Conservation (phyloP, 768 basidiomycete species). For the Hericium coralloides region DNA sequence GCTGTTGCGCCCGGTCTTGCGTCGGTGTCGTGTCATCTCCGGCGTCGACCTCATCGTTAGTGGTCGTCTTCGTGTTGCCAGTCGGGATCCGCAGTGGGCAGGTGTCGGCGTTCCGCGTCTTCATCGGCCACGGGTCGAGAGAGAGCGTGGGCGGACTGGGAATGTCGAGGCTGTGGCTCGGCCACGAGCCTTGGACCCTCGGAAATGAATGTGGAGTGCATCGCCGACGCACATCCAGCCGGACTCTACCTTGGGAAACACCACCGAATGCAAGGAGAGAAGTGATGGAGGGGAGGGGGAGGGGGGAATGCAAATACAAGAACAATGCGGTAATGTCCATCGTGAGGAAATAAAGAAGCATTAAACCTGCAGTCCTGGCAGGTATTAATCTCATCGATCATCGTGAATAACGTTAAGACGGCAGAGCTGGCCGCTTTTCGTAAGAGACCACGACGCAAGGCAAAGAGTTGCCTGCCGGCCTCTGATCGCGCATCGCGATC, state of each 20-base stretch:
- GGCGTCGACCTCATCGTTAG: conserved; percentile 43
- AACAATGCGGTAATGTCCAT: conserved; percentile 13
- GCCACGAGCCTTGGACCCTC: conserved; percentile 9
- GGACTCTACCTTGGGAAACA: conserved; percentile 8
- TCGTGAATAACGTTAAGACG: conserved; percentile 9
- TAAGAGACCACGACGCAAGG: conserved; percentile 11
- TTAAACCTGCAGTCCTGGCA: conserved; percentile 15
- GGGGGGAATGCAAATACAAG: conserved; percentile 8
- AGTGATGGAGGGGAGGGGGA: conserved; percentile 1
- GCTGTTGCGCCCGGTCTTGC: conserved; percentile 55
- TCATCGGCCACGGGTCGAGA: conserved; percentile 11
- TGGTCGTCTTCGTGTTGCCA: conserved; percentile 41
- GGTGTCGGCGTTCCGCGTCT: conserved; percentile 5
- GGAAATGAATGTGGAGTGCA: conserved; percentile 10
- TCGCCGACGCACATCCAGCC: conserved; percentile 15
- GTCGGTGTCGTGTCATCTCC: conserved; percentile 50
- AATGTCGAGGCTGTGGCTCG: conserved; percentile 8
- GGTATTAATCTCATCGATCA: conserved; percentile 15
- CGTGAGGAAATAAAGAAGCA: conserved; percentile 9
- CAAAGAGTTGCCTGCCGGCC: background rate
- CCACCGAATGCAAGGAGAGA: conserved; percentile 1
- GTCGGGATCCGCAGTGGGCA: conserved; percentile 8
- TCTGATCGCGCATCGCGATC: conserved; percentile 25
- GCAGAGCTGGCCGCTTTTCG: conserved; percentile 14
- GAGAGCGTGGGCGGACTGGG: conserved; percentile 6